These are phyloP conservation scores for Salix caprea DNA, from an alignment of 345 rosid genomes.

Conservation along the genomic window DNA sequence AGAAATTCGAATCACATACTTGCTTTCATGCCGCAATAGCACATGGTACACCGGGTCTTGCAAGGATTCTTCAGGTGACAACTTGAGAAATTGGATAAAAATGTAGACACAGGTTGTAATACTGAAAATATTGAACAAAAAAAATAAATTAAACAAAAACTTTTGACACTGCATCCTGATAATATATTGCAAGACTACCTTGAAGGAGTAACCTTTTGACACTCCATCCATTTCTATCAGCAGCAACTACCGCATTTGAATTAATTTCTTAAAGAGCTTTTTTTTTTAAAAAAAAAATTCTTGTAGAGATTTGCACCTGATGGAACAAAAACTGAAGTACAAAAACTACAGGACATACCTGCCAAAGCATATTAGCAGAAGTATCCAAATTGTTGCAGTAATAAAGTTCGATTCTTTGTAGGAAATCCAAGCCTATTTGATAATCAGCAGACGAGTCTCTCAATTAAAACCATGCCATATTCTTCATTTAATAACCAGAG, in stretches of 20 bases:
- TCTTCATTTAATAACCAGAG: neutral
- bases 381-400: constrained; percentile 45
- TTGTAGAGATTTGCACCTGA: neutral
- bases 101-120: constrained; percentile 53
- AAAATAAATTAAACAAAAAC: neutral
- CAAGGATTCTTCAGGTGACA: constrained; percentile 58
- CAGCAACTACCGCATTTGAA: neutral
- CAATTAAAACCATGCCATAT: neutral
- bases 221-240: neutral
- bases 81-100: constrained; percentile 60
- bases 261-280: neutral
- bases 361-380: constrained; percentile 64
- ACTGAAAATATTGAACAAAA: constrained; percentile 27
- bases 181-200: neutral
- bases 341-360: constrained; percentile 32
- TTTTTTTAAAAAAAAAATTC: neutral
- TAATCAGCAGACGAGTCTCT: neutral
- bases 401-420: constrained; percentile 58
- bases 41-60: constrained; percentile 70
- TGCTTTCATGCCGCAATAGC: constrained; percentile 40
- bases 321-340: neutral
- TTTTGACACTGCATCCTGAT: neutral
- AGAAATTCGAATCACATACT: constrained; percentile 39
- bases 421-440: constrained; percentile 59
- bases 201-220: neutral